Evolutionary conservation across 495 filamentous ascomycete genomes (phyloP).

Genomic region (Lindgomyces ingoldianus): DNA sequence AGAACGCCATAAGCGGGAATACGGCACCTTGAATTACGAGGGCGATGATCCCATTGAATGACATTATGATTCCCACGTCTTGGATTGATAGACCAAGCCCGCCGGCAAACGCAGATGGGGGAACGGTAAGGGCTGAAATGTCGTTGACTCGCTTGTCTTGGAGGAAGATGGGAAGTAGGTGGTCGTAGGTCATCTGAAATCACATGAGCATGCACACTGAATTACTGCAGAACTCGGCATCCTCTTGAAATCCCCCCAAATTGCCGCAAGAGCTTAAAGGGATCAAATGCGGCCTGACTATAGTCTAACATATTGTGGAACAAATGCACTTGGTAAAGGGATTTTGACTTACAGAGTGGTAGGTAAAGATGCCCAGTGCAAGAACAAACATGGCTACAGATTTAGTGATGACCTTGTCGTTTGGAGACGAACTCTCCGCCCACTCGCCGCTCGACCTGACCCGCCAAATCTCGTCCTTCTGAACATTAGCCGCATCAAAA

Average conservation of each 20-base stretch:
- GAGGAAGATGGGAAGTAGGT: constrained; percentile 80
- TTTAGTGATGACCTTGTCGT: constrained; percentile 60
- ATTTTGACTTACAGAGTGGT: constrained; percentile 57
- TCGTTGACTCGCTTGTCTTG: constrained; percentile 61
- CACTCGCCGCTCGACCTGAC: constrained; percentile 50
- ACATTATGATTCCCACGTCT: constrained; percentile 76
- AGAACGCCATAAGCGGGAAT: constrained; percentile 70
- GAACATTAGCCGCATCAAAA: constrained; percentile 61
- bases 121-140: constrained; percentile 33
- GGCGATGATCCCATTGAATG: constrained; percentile 74
- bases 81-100: constrained; percentile 73
- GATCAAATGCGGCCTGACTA: background rate
- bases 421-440: constrained; percentile 20
- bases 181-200: constrained; percentile 73
- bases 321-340: background rate
- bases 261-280: no score
- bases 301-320: background rate
- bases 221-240: background rate
- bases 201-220: background rate
- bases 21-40: constrained; percentile 75
- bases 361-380: constrained; percentile 79
- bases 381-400: constrained; percentile 68
- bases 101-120: constrained; percentile 58
- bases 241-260: no score
- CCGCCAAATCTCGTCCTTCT: constrained; percentile 53